Base-by-base conservation (phyloP, 2,329 filamentous ascomycete species). In the Pseudogymnoascus sp. region DNA sequence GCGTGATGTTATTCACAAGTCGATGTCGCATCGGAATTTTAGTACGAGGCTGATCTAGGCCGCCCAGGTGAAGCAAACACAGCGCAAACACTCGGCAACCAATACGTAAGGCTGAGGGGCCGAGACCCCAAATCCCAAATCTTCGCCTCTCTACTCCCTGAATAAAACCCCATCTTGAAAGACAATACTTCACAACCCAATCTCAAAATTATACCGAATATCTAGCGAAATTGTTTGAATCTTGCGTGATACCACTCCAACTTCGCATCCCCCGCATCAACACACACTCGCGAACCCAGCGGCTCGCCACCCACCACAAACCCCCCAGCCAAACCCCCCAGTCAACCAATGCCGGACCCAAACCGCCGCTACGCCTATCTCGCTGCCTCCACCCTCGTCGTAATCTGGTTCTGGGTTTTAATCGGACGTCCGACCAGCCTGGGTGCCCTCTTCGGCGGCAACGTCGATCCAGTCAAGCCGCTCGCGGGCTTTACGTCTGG, bases 401-500 rank as follows among this genome's bases (percentile, higher is more conserved):
- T 60, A 14, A 37, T 70, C 10, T 70, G 67, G 68, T 63, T 70
- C 31, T 70, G 66, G 66, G 61, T 64, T 60, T 65, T 64, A 59
- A 61, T 68, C 63, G 59, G 66, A 67, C 68, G 67, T 56, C 46
- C 61, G 64, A 41, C 33, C 6, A 24, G 46, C 14, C 22, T 14
- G 2, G 33, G 59, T 12, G n/a, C n/a, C 7, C 59, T 60, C 16
- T 60, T 37, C 6, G 59, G 22, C 14, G n/a, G 19, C 2, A 22
- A 6, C 11, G 33, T 3, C 3, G 59, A 41, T 4, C 59, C 59
- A 7, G 59, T 60, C 8, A 41, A 60, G 50, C 50, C 50, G 28
- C 50, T 56, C 50, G 50, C 50, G 50, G 50, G 50, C 50, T 19
- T 19, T 22, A 12, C 50, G 50, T 56, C 50, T 11, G 50, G 50